Conservation (phyloP, 805 yeast species). For the Brettanomyces bruxellensis region DNA sequence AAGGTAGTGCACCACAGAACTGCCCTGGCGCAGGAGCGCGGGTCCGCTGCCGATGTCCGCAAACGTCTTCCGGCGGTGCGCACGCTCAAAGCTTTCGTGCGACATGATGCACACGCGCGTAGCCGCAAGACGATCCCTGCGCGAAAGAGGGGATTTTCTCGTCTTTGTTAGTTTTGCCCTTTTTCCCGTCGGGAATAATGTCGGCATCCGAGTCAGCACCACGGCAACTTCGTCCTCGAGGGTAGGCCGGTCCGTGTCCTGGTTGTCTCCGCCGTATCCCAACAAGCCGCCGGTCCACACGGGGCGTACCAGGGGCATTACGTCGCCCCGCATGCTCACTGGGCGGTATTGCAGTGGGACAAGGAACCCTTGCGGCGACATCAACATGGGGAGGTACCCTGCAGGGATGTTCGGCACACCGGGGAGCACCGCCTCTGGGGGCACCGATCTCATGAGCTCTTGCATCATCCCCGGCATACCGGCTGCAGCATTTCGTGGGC, state of each 20-base stretch:
- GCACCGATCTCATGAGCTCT: slow-evolving; percentile 2
- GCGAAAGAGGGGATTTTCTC: background rate
- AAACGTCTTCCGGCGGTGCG: background rate
- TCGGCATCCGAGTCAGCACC: too few relatives aligned
- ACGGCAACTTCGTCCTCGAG: too few relatives aligned
- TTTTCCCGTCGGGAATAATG: background rate
- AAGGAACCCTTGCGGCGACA: slow-evolving; percentile 22
- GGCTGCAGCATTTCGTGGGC: too few relatives aligned
- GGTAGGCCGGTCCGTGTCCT: too few relatives aligned
- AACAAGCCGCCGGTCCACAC: slow-evolving; percentile 2
- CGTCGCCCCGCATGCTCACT: background rate
- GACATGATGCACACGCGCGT: slow-evolving; percentile 10
- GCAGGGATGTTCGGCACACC: slow-evolving; percentile 18
- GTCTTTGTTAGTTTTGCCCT: background rate
- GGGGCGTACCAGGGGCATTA: slow-evolving; percentile 3
- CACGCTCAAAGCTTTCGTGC: slow-evolving; percentile 3
- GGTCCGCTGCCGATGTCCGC: background rate
- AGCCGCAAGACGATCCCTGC: slow-evolving; percentile 10
- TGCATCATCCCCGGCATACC: background rate
- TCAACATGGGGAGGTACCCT: slow-evolving; percentile 23
- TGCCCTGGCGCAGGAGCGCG: background rate
- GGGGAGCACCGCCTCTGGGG: slow-evolving; percentile 15
- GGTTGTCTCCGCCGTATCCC: background rate
- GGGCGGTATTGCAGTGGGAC: slow-evolving; percentile 20
- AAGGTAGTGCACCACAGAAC: background rate